phyloP scores from a whole-genome alignment of 2,329 filamentous ascomycete genomes.

The Zymoseptoria pseudotritici region DNA sequence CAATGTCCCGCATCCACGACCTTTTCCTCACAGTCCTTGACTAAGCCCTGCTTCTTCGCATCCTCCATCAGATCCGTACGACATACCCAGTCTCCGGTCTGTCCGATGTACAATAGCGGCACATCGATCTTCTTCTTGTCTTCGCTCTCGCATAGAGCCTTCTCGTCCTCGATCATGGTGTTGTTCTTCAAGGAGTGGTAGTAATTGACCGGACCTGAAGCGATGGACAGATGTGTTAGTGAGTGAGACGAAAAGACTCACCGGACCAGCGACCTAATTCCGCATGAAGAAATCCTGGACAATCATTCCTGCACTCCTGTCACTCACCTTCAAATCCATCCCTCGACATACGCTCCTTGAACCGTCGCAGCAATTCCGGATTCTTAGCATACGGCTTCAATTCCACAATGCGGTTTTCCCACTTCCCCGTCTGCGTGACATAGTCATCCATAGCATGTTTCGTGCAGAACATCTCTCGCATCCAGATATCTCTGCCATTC shows the following conservation, averaged over 20 bases:
- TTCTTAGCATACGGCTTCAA: conserved; percentile 32
- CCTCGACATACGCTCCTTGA: conserved; percentile 30
- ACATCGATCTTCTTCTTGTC: conserved; percentile 24
- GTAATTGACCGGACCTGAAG: conserved; percentile 29
- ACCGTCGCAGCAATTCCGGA: conserved; percentile 25
- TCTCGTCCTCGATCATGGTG: conserved; percentile 24
- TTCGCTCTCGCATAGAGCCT: conserved; percentile 17
- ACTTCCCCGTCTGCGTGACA: conserved; percentile 15
- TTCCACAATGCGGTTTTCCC: conserved; percentile 15
- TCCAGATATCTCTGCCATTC: conserved; percentile 22
- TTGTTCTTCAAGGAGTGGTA: conserved; percentile 29
- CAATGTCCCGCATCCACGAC: conserved; percentile 21
- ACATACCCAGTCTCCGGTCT: conserved; percentile 24
- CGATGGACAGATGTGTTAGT: too few species aligned
- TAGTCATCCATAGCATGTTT: conserved; percentile 31
- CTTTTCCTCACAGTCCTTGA: conserved; percentile 17
- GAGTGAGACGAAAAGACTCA: too few species aligned
- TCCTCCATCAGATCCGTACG: conserved; percentile 18
- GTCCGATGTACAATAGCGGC: conserved; percentile 28
- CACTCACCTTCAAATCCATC: conserved; percentile 20
- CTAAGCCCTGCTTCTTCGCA: conserved; percentile 17
- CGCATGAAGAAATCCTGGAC: too few species aligned
- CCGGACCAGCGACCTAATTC: too few species aligned
- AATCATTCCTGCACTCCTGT: background rate
- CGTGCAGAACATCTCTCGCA: conserved; percentile 33